Percentiles rank a stretch among this genome's conserved stretches.
Conservation (phyloP, 2,329 filamentous ascomycete species). For the Xylaria sp. region DNA sequence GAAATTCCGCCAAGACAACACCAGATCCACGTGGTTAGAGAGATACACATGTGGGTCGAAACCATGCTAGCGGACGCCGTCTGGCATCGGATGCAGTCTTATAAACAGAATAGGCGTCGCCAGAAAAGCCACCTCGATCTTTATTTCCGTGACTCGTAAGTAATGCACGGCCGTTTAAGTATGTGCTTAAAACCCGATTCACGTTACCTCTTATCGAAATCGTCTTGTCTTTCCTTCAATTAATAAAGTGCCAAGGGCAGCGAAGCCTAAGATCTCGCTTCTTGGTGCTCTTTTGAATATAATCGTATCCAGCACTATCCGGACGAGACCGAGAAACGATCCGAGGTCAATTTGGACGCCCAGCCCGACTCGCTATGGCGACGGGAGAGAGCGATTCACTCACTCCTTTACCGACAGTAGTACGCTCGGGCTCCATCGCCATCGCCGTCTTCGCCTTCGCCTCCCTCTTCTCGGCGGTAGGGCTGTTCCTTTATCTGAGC, state of each 20-base stretch:
- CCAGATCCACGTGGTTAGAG: conserved; percentile 29
- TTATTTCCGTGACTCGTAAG: conserved; percentile 21
- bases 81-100: conserved; percentile 9
- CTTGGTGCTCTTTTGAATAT: not conserved
- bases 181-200: conserved; percentile 13
- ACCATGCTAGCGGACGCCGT: conserved; percentile 25
- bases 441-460: conserved; percentile 51
- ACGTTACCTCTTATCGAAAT: not conserved
- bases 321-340: conserved; percentile 14
- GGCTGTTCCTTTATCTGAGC: conserved; percentile 50
- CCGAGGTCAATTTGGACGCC: conserved; percentile 5
- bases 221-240: conserved; percentile 9
- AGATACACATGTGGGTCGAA: conserved; percentile 23
- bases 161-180: conserved; percentile 5
- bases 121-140: conserved; percentile 22
- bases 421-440: conserved; percentile 52
- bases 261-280: not conserved
- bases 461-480: conserved; percentile 51
- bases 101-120: not conserved
- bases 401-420: conserved; percentile 50
- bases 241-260: conserved; percentile 10
- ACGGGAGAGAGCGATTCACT: conserved; percentile 41
- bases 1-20: conserved; percentile 24
- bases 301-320: not conserved
- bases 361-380: conserved; percentile 20